Base-by-base conservation (phyloP, 2,329 filamentous ascomycete species). In the Sporothrix humicola region DNA sequence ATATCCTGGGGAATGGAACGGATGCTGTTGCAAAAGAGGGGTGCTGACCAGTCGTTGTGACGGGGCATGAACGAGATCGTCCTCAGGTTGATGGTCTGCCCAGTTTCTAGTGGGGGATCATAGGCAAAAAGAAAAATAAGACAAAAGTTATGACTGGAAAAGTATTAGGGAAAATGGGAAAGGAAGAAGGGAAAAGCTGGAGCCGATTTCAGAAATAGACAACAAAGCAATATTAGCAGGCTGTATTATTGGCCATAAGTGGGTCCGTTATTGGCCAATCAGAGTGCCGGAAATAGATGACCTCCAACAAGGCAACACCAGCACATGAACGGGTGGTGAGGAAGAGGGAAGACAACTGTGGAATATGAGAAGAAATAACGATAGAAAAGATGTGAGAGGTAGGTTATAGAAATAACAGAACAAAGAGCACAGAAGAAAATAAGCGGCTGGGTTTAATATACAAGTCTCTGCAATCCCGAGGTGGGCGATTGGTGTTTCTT, bases 391-490 rank as follows among this genome's bases (percentile, higher is more conserved):
- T n/a, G 2, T n/a, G 48, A 54, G 15, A 54, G 15, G 7, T 3
- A 20, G 7, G 52, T 37, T 37, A 37, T 37, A 7, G 31, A 7
- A 2, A 37, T 37, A 37, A 37, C 4, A 37, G 31, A 48, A 15
- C 12, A 46, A 20, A 66, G n/a, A 66, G 54, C n/a, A 70, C 65
- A 72, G 26, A 37, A 63, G 9, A 72, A 72, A 50, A 56, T 54
- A 52, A 42, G 66, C 71, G 73, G 69, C 73, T 73, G 71, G 61
- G 10, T 20, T 72, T 72, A 76, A 74, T 74, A 63, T 76, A 73
- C 69, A 20, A 65, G 69, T 66, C 73, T 73, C 71, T 74, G 73
- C 73, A 66, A 56, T 73, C 48, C 59, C 71, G 74, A 73, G 46
- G 23, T 50, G 46, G 56, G 52, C 31, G 42, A 31, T 23, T 2